Evolutionary conservation across 768 basidiomycete genomes (phyloP), one percentile per base, ranked within the genome.

Genomic region (Kwoniella bestiolae): DNA sequence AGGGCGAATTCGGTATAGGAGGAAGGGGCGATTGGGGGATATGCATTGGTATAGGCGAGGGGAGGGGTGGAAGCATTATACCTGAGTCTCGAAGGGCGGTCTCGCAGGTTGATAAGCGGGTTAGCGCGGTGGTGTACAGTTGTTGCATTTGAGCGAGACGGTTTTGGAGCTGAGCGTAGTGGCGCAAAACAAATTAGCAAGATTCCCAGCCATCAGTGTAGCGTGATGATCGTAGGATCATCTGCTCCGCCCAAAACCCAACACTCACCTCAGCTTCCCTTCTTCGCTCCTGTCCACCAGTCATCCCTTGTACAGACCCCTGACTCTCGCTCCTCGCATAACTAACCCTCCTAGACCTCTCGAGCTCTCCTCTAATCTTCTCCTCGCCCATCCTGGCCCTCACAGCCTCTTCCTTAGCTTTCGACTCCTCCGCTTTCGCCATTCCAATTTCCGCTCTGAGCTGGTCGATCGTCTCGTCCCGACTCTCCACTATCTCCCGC

Each of bases 371-470:
- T 46, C 47, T 60, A 6, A 67, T 18, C 34, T 65, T 56, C 26
- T 76, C 75, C 38, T 72, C 75, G 4, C 46, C 51, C 21, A 55
- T 46, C 56, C 49, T 66, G 7, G 55, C 52, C 45, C 65, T 62
- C 12, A 44, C 46, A 5, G 66, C 71, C 12, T 69, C 73, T 31
- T 74, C 73, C 58, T 57, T 65, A 3, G 75, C 75, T 51, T 67
- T 74, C 18, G 64, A 69, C 41, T 74, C 73, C 47, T 72, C 71
- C 12, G 75, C 75, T 49, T 74, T 77, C 5, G 73, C 71, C 41
- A 50, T 32, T 0, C 76, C 76, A 44, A 77, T 73, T 50, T 77
- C 76, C 18, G 69, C 76, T 34, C 76, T 62, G 6, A 77, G 52
- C 5, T 60, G 25, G 55, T 77, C 76, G 7, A 77, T 75, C 49